phyloP scores from a whole-genome alignment of 192 early-diverging fungal genomes.

The Backusella australiensis region DNA sequence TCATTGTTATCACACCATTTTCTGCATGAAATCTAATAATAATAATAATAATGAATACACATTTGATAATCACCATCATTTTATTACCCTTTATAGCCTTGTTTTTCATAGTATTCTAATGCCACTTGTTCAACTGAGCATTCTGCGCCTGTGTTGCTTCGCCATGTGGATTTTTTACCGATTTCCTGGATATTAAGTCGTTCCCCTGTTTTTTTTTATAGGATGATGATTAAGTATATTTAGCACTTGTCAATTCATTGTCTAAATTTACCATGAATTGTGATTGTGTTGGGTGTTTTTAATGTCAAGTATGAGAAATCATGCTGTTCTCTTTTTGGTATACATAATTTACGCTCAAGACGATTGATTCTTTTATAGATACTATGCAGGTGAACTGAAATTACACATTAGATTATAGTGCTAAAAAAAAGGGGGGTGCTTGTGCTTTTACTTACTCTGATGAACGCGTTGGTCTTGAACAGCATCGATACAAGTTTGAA shows the following conservation, averaged over 20 bases:
- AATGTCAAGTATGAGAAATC: conserved; percentile 46
- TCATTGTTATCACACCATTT: conserved; percentile 55
- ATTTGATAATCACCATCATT: no score
- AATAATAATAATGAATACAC: background rate
- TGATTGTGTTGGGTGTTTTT: conserved; percentile 35
- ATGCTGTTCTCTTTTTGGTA: conserved; percentile 46
- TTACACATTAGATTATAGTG: background rate
- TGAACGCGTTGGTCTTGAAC: conserved; percentile 58
- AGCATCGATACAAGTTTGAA: conserved; percentile 58
- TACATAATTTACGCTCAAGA: conserved; percentile 41
- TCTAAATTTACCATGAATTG: conserved; percentile 28
- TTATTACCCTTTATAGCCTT: conserved; percentile 54
- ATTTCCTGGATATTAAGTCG: conserved; percentile 31
- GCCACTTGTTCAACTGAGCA: conserved; percentile 65
- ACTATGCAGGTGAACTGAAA: conserved; percentile 37
- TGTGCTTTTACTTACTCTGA: conserved; percentile 38
- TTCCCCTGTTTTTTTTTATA: conserved; percentile 17
- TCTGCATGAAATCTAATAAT: conserved; percentile 55
- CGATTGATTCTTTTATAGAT: conserved; percentile 45
- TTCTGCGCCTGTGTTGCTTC: conserved; percentile 53
- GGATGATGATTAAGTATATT: no score
- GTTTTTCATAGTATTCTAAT: conserved; percentile 58
- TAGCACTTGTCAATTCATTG: background rate
- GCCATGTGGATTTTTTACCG: conserved; percentile 46
- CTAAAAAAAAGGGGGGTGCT: background rate